phyloP scores from a whole-genome alignment of 768 basidiomycete species.

The Lactarius indigo region DNA sequence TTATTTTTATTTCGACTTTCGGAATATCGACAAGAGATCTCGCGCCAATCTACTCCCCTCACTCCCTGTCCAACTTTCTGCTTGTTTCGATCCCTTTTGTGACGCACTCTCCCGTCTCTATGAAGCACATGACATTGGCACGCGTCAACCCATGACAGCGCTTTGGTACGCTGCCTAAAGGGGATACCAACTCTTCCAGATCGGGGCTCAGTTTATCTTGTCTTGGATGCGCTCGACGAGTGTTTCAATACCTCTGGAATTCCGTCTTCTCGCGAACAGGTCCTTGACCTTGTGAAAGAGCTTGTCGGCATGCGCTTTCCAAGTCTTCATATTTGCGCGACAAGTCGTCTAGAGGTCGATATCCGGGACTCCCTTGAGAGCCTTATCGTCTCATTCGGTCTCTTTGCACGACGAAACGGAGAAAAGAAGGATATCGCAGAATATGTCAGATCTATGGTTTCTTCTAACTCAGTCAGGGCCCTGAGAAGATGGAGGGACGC shows the following conservation, averaged over 20 bases:
- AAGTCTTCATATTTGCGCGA: neutral
- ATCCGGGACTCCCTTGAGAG: neutral
- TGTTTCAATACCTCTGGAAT: neutral
- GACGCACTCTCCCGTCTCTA: neutral
- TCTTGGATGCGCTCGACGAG: neutral
- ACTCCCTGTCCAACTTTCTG: neutral
- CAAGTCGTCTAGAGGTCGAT: neutral
- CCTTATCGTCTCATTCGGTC: neutral
- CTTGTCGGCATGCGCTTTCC: neutral
- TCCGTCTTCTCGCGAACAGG: neutral
- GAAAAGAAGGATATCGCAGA: neutral
- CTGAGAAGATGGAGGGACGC: neutral
- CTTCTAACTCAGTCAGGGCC: too few relatives aligned
- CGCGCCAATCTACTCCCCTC: neutral
- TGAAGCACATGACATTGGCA: neutral
- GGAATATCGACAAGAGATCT: neutral
- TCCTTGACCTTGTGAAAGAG: neutral
- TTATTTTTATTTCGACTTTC: neutral
- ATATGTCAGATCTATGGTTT: neutral
- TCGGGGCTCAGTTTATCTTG: neutral
- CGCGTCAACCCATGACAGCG: neutral
- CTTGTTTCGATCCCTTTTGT: neutral
- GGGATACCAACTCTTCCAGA: neutral
- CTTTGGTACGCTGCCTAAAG: neutral
- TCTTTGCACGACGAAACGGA: neutral